phyloP scores from a whole-genome alignment of 257 asterid species.

The Oldenlandia corymbosa region DNA sequence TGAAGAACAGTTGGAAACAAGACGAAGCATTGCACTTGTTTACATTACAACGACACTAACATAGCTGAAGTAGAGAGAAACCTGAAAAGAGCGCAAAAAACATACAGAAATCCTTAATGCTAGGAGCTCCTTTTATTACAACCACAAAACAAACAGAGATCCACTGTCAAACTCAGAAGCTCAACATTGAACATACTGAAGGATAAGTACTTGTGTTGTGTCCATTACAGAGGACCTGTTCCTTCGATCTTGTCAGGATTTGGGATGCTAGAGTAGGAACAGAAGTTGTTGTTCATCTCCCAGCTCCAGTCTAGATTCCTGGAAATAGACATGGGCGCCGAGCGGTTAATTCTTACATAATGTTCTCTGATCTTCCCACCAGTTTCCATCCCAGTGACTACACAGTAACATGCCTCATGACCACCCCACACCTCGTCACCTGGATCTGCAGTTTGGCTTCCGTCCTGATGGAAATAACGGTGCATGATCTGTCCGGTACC shows the following conservation, averaged over 20 bases:
- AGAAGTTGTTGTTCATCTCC: conserved; percentile 50
- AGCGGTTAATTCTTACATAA: conserved; percentile 75
- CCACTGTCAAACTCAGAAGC: too few species aligned
- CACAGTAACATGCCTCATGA: conserved; percentile 67
- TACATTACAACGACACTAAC: not conserved
- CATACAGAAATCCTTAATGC: not conserved
- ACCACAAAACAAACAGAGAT: not conserved
- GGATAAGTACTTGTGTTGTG: too few species aligned
- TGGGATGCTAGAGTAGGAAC: conserved; percentile 52
- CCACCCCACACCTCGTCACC: conserved; percentile 85
- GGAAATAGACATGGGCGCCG: conserved; percentile 50
- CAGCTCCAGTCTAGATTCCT: conserved; percentile 78
- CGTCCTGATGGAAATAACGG: conserved; percentile 74
- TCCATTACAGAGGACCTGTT: conserved; percentile 45
- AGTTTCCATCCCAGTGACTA: conserved; percentile 56
- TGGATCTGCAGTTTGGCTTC: conserved; percentile 63
- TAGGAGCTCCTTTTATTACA: not conserved
- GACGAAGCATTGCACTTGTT: not conserved
- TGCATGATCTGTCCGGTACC: conserved; percentile 48
- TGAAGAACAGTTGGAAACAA: too few species aligned
- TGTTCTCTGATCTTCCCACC: conserved; percentile 61
- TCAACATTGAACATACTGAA: too few species aligned
- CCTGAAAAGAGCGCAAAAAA: not conserved
- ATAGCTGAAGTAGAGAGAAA: not conserved
- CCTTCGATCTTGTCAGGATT: conserved; percentile 48